phyloP scores from a whole-genome alignment of 345 rosid genomes.

The Eutrema yunnanense region DNA sequence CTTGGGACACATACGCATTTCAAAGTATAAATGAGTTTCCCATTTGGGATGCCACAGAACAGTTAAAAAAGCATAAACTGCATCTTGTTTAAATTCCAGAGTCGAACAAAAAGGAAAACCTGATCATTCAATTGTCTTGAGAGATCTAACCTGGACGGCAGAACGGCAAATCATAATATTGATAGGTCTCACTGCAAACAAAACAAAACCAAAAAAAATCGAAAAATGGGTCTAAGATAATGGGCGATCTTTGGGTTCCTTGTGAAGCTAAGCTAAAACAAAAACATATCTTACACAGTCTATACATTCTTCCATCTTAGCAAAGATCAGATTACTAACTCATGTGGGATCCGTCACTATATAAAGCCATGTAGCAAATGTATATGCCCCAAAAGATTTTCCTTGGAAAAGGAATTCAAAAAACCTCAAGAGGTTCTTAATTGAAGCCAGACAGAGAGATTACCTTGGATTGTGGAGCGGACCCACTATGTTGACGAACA shows the following conservation, averaged over 20 bases:
- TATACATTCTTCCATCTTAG: neutral
- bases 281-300: neutral
- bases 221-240: constrained; percentile 4
- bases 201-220: neutral
- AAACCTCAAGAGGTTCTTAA: neutral
- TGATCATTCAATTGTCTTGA: neutral
- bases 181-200: constrained; percentile 77
- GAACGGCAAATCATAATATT: constrained; percentile 68
- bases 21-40: neutral
- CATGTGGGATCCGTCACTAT: neutral
- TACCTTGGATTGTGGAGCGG: constrained; percentile 82
- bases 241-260: constrained; percentile 3
- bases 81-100: neutral
- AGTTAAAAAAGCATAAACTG: neutral
- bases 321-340: neutral
- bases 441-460: neutral
- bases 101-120: constrained; percentile 4
- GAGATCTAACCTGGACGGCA: constrained; percentile 76
- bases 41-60: neutral
- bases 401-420: neutral
- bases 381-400: neutral
- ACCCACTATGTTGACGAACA: constrained; percentile 72
- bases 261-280: constrained; percentile 1
- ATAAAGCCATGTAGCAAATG: neutral
- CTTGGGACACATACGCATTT: neutral